Evolutionary conservation across 2,329 filamentous ascomycete species (phyloP), one percentile per base, ranked within the genome.

Genomic region (Aspergillus versicolor): DNA sequence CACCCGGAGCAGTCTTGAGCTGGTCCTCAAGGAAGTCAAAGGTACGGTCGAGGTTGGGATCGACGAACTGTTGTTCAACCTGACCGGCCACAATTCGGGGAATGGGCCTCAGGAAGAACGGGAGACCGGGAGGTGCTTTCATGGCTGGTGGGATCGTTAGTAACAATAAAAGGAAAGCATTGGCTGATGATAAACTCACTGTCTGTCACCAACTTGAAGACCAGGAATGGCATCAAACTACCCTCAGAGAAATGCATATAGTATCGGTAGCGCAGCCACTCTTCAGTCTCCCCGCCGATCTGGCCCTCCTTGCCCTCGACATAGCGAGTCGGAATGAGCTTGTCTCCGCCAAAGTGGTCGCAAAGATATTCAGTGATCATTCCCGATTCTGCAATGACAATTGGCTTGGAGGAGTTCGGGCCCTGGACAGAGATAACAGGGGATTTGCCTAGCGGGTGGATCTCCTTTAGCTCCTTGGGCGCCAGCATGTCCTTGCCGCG

Each of bases 361-460:
- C 85, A 83, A 22, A 97, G 79, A 71, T 96, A 97, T 76, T 96
- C 89, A 11, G 86, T 80, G 65, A 97, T 93, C 57, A 87, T 83
- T 5, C 84, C 91, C 44, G 88, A 93, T 77, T 97, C 93, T 9
- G 91, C 90, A 46, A 97, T 77, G 0, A 93, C 83, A 32, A 86
- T 62, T 1, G 82, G 82, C 59, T 81, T 73, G 0, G 71, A 73
- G 24, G 65, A 46, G 7, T 59, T 65, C 1, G 80, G 73, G 1
- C 76, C 73, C 60, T 84, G 77, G 65, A 97, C 79, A 8, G 83
- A 84, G 62, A 97, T 77, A 42, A 93, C 77, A 0, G 93, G 93
- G 1, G 91, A 92, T 73, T 96, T 96, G 60, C 93, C 93, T 4
- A 97, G 81, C 0, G 91, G 88, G 68, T 96, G 91, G 38, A 96